These are phyloP conservation scores for Sclerotinia minor DNA, from an alignment of 2,329 filamentous ascomycete genomes.

Conservation along the genomic window DNA sequence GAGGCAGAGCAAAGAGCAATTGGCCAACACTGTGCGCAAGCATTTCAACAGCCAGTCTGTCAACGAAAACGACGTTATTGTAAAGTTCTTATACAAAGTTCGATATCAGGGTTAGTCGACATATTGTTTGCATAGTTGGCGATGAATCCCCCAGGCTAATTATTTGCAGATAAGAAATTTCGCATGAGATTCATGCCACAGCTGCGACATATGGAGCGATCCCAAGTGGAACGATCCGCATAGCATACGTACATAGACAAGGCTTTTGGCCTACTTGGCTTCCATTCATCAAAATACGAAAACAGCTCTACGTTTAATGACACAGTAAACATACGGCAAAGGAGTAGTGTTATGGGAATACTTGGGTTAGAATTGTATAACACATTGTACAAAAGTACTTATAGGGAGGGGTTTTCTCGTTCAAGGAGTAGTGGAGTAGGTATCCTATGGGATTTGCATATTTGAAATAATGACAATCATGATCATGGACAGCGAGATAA, in stretches of 20 bases:
- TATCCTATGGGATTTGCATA: neutral
- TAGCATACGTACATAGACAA: neutral
- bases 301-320: conserved; percentile 25
- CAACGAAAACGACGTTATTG: conserved; percentile 79
- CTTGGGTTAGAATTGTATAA: conserved; percentile 13
- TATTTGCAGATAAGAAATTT: conserved; percentile 43
- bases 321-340: conserved; percentile 1
- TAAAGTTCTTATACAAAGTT: conserved; percentile 50
- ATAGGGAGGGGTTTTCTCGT: neutral
- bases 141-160: conserved; percentile 24
- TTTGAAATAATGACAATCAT: neutral
- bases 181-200: conserved; percentile 44
- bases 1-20: conserved; percentile 69
- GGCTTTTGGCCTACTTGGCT: neutral
- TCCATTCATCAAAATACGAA: neutral
- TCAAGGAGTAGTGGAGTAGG: conserved; percentile 1
- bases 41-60: conserved; percentile 81
- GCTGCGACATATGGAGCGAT: conserved; percentile 30
- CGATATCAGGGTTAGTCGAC: conserved; percentile 40
- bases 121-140: neutral
- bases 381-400: conserved; percentile 8
- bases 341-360: conserved; percentile 10
- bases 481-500: neutral
- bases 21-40: conserved; percentile 72
- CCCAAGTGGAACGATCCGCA: neutral